A percentile compares a stretch with the other conserved stretches of the same genome.
Conservation (phyloP, 1,139 yeast genomes). For the Candida neerlandica region DNA sequence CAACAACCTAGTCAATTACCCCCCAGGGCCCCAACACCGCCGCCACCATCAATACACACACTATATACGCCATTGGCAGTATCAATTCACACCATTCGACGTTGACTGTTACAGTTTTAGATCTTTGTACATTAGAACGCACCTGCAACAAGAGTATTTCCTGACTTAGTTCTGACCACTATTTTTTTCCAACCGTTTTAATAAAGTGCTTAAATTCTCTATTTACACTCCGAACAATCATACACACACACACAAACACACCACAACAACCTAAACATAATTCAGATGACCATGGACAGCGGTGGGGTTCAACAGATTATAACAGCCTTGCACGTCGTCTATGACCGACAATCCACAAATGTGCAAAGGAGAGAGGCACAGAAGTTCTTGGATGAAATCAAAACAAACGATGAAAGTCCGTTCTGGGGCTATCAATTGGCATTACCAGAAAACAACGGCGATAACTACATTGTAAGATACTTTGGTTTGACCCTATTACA, state of each 20-base stretch:
- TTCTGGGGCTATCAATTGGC: constrained; percentile 92
- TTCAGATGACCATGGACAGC: constrained; percentile 54
- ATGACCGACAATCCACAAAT: constrained; percentile 71
- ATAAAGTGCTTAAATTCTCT: background rate
- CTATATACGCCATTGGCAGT: background rate
- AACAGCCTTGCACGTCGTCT: constrained; percentile 76
- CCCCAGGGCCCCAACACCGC: background rate
- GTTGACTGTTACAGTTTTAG: background rate
- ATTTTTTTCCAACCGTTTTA: background rate
- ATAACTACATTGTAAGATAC: constrained; percentile 77
- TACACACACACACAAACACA: no score
- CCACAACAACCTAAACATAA: background rate
- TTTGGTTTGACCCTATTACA: constrained; percentile 84
- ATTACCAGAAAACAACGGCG: constrained; percentile 57
- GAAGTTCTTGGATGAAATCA: constrained; percentile 71
- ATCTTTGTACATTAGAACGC: constrained; percentile 2
- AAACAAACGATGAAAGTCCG: constrained; percentile 81
- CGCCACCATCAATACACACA: background rate
- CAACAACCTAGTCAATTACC: background rate
- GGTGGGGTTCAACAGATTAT: constrained; percentile 70
- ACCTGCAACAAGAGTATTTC: background rate
- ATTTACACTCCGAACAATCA: background rate
- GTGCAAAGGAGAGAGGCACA: constrained; percentile 69
- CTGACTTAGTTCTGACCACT: background rate
- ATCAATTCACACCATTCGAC: background rate